phyloP scores from a whole-genome alignment of 2,329 filamentous ascomycete genomes.

The Zymoseptoria ardabiliae region DNA sequence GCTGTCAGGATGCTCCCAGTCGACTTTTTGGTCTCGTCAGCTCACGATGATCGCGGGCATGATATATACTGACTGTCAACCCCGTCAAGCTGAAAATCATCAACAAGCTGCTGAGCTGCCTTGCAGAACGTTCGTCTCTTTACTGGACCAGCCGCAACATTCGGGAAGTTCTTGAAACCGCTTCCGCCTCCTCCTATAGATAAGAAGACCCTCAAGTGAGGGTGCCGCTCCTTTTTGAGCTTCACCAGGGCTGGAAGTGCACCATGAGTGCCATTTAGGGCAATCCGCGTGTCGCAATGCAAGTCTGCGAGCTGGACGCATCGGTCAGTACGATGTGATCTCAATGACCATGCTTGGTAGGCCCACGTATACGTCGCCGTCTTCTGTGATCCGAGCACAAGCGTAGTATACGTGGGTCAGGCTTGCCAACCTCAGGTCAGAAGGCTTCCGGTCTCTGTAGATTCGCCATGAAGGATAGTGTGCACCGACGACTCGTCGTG shows the following conservation, averaged over 20 bases:
- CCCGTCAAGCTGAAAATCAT: background rate
- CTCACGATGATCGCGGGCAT: background rate
- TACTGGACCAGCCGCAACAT: background rate
- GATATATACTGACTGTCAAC: background rate
- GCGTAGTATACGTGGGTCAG: slow-evolving; percentile 1
- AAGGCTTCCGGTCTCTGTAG: background rate
- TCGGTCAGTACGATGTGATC: background rate
- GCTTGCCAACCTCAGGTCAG: background rate
- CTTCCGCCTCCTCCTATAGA: slow-evolving; percentile 1
- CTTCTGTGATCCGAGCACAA: slow-evolving; percentile 1
- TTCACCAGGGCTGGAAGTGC: background rate
- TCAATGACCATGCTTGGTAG: background rate
- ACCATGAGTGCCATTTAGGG: background rate
- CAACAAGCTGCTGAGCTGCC: background rate
- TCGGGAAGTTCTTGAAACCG: background rate
- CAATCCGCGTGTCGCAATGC: background rate
- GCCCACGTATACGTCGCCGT: background rate
- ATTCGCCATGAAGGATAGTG: slow-evolving; percentile 4
- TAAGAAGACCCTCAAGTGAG: background rate
- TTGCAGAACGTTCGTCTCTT: background rate
- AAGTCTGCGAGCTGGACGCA: background rate
- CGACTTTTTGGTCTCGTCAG: background rate
- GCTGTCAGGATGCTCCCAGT: slow-evolving; percentile 1
- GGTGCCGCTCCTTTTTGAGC: background rate
- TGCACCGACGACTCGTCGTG: background rate